A percentile compares a stretch with the other conserved stretches of the same genome.
Evolutionary conservation across 202 grass and related monocot species (phyloP).

Genomic region (Zoysia matrella): DNA sequence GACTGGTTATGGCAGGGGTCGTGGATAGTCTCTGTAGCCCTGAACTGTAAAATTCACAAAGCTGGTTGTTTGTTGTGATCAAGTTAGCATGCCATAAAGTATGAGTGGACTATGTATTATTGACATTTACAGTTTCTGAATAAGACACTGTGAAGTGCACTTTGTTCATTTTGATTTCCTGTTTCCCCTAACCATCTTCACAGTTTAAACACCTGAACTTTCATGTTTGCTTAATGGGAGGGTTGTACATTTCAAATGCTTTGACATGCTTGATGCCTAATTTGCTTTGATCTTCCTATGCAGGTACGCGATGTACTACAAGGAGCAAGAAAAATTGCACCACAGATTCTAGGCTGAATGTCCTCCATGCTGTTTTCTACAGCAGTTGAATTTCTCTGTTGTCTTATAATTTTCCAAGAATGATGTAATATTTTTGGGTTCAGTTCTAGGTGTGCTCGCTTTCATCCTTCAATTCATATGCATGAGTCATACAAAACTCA

Average conservation of each 20-base stretch:
- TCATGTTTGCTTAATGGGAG: neutral
- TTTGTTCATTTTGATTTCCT: no score
- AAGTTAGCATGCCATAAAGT: no score
- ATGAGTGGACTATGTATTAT: no score
- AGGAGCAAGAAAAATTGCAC: constrained; percentile 89
- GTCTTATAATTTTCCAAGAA: constrained; percentile 31
- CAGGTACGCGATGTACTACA: constrained; percentile 87
- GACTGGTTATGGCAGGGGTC: no score
- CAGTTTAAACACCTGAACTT: neutral
- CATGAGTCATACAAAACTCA: constrained; percentile 45
- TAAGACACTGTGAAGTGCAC: neutral
- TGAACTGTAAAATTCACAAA: no score
- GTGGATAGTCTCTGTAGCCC: no score
- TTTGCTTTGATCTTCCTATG: constrained; percentile 26
- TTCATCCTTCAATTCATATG: neutral
- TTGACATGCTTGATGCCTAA: constrained; percentile 8
- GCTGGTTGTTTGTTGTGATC: no score
- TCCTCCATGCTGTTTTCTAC: neutral
- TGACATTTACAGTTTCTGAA: no score
- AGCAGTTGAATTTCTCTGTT: constrained; percentile 27
- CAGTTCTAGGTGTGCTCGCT: constrained; percentile 21
- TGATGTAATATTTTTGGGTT: constrained; percentile 41
- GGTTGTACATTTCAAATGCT: neutral
- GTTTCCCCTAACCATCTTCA: neutral
- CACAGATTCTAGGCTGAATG: constrained; percentile 68